Percentiles rank a stretch among this genome's conserved stretches.
phyloP scores from a whole-genome alignment of 129 eudicot species.

The Erigeron canadensis region DNA sequence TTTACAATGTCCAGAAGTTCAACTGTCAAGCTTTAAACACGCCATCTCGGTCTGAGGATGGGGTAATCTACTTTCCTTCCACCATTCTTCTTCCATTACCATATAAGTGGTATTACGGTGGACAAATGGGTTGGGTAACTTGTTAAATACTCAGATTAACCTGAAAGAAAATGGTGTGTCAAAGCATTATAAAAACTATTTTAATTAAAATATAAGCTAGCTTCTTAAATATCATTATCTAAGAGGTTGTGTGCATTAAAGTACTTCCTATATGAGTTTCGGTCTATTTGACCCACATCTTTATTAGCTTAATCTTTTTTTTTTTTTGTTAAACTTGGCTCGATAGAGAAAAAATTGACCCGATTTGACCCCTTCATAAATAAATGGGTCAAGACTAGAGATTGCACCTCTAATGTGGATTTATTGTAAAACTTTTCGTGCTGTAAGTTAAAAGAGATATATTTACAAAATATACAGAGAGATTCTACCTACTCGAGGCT shows the following conservation, averaged over 20 bases:
- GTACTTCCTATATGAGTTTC: too few relatives aligned
- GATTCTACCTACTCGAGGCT: conserved; percentile 81
- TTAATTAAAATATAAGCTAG: too few relatives aligned
- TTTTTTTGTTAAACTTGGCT: background rate
- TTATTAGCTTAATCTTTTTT: background rate
- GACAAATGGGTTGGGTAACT: background rate
- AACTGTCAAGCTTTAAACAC: conserved; percentile 84
- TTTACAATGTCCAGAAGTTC: conserved; percentile 88
- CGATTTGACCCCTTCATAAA: too few relatives aligned
- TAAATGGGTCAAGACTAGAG: too few relatives aligned
- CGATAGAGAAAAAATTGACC: too few relatives aligned
- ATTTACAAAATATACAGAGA: conserved; percentile 47
- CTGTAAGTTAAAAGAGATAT: background rate
- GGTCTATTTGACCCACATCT: too few relatives aligned
- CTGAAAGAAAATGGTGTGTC: too few relatives aligned
- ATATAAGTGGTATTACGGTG: background rate
- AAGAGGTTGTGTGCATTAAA: too few relatives aligned
- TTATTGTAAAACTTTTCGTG: background rate
- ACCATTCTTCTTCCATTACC: background rate
- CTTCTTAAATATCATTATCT: too few relatives aligned
- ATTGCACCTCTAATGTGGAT: background rate
- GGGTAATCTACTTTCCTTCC: conserved; percentile 46
- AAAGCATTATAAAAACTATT: too few relatives aligned
- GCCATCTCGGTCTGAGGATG: conserved; percentile 83
- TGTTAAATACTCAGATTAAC: background rate